Evolutionary conservation across 805 yeast genomes (phyloP).

Genomic region (Wickerhamomyces subpelliculosus): DNA sequence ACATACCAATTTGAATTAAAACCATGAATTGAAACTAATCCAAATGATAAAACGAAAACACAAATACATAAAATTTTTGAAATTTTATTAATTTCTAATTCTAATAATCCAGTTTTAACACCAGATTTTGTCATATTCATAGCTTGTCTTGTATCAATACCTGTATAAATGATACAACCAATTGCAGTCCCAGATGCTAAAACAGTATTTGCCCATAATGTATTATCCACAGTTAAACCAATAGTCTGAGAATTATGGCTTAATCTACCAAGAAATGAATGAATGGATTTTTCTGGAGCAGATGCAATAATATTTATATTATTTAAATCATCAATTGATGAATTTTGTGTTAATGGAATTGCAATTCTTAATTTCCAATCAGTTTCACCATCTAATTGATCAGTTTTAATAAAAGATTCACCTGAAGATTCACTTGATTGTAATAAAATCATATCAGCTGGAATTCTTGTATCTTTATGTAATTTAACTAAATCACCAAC

Average conservation of each 20-base stretch:
- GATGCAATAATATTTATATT: slow-evolving; percentile 58
- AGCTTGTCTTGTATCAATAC: slow-evolving; percentile 88
- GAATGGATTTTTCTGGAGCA: slow-evolving; percentile 82
- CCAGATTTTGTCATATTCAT: slow-evolving; percentile 86
- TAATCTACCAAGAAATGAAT: slow-evolving; percentile 71
- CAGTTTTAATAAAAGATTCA: slow-evolving; percentile 91
- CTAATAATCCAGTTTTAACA: slow-evolving; percentile 84
- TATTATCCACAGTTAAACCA: slow-evolving; percentile 79
- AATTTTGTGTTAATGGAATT: slow-evolving; percentile 59
- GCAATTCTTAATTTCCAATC: slow-evolving; percentile 95
- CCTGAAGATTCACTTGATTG: slow-evolving; percentile 80
- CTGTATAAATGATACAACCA: slow-evolving; percentile 87
- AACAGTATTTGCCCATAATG: slow-evolving; percentile 98
- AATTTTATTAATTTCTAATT: slow-evolving; percentile 80
- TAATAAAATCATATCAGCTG: slow-evolving; percentile 85
- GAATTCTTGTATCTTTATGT: slow-evolving; percentile 79
- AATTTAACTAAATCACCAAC: slow-evolving; percentile 84
- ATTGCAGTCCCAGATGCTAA: slow-evolving; percentile 89
- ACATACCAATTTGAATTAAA: slow-evolving; percentile 76
- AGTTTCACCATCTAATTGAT: slow-evolving; percentile 97
- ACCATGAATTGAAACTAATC: slow-evolving; percentile 76
- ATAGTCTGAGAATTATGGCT: slow-evolving; percentile 49
- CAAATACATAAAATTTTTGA: slow-evolving; percentile 85
- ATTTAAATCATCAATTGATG: slow-evolving; percentile 43
- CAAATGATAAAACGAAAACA: slow-evolving; percentile 71